Conservation (phyloP, 2,329 filamentous ascomycete genomes). For the Penicillium vulpinum region DNA sequence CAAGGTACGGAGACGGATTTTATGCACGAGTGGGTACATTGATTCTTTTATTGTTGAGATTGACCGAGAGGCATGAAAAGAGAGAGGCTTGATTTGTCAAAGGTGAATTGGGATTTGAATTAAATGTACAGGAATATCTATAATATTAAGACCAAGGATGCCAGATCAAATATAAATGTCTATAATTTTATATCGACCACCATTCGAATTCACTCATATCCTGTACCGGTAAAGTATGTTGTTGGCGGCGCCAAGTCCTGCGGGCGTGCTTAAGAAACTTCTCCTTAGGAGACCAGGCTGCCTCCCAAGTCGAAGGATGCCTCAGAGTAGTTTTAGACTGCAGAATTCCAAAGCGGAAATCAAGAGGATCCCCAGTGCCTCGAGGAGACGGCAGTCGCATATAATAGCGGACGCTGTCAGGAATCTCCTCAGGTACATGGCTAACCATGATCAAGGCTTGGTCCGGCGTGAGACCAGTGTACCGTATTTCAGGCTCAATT, state of each 20-base stretch:
- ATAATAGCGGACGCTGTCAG: constrained; percentile 78
- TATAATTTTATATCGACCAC: constrained; percentile 6
- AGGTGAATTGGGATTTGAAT: neutral
- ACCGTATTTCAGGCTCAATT: constrained; percentile 12
- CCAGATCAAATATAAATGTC: neutral
- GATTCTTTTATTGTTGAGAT: neutral
- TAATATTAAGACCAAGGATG: neutral
- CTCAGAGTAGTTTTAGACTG: constrained; percentile 21
- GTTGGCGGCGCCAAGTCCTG: neutral
- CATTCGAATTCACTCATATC: constrained; percentile 4
- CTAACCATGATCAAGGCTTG: constrained; percentile 92
- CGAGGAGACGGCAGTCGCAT: constrained; percentile 67
- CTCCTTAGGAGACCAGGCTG: constrained; percentile 28
- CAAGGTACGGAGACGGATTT: neutral
- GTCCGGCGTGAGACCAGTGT: constrained; percentile 60
- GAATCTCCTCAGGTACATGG: constrained; percentile 87
- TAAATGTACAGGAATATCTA: constrained; percentile 5
- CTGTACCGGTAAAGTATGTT: neutral
- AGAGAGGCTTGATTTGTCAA: neutral
- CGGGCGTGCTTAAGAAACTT: constrained; percentile 12
- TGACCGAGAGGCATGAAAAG: neutral
- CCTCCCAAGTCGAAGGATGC: constrained; percentile 29
- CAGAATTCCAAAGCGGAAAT: constrained; percentile 36
- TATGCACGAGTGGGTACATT: neutral
- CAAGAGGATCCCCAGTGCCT: constrained; percentile 24